Base-by-base conservation (phyloP, 305 asterid genomes). In the Euphrasia arctica region DNA sequence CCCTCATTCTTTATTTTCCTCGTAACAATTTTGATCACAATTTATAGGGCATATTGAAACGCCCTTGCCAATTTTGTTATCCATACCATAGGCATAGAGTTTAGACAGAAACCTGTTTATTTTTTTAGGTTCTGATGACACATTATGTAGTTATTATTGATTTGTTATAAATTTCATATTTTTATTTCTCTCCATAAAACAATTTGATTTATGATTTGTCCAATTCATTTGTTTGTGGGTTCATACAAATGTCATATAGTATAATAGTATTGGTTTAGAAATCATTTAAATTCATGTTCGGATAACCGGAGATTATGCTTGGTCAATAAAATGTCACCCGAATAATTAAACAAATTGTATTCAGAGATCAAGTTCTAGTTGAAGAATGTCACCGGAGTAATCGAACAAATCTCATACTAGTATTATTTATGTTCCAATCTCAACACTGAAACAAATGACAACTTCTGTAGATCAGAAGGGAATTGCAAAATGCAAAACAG, bases 1-100 rank as follows among this genome's bases (percentile, higher is more conserved):
- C 60, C 14, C 13, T 77, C 59, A 55, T 77, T 74, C 68, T 65
- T 79, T 71, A 15, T 60, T 68, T 58, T 29, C 43, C 9, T 41
- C 15, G 8, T 36, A 65, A 47, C 32, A 9, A 22, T 22, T 7
- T 34, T 32, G 39, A 15, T 5, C 22, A 18, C 22, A 18, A 18
- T 18, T 18, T 62, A 12, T 10, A 34, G 61, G 36, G 32, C 36
- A 42, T 41, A 54, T 74, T 32, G 54, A 54, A 62, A 42, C 15
- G 49, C 36, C 64, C 73, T 57, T 66, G 18, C 13, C 58, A 65
- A 58, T 68, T 41, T 66, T 34, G 54, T n/a, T 14, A 15, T n/a
- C 9, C 56, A 4, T 32, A 55, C 22, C 22, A 18, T 18, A 18
- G 74, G 58, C 65, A 25, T 70, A 71, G 62, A 67, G 64, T 22